phyloP scores from a whole-genome alignment of 495 filamentous ascomycete genomes.

The Collariella sp. region DNA sequence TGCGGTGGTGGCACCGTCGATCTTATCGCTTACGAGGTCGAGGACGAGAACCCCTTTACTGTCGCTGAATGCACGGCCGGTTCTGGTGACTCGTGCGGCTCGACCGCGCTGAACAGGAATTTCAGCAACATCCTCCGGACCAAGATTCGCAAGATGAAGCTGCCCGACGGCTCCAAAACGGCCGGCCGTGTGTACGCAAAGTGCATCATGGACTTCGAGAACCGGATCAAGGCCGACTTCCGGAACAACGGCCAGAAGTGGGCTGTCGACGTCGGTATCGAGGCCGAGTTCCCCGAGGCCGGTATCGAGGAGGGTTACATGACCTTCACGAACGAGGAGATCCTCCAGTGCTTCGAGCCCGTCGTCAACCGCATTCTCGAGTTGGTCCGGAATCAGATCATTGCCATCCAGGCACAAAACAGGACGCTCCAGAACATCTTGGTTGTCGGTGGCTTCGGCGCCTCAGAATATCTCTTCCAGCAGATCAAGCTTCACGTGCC shows the following conservation, averaged over 20 bases:
- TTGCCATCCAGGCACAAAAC: slow-evolving; percentile 70
- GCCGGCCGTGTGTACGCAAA: slow-evolving; percentile 68
- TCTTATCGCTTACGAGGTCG: slow-evolving; percentile 69
- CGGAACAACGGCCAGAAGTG: slow-evolving; percentile 73
- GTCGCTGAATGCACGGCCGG: slow-evolving; percentile 68
- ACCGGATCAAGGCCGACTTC: slow-evolving; percentile 72
- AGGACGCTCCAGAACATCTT: slow-evolving; percentile 63
- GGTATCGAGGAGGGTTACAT: slow-evolving; percentile 73
- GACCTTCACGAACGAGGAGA: slow-evolving; percentile 76
- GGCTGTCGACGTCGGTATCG: slow-evolving; percentile 69
- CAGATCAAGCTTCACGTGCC: slow-evolving; percentile 75
- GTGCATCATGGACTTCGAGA: slow-evolving; percentile 76
- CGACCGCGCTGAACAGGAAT: slow-evolving; percentile 64
- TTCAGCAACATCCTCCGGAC: slow-evolving; percentile 67
- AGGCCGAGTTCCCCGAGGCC: slow-evolving; percentile 67
- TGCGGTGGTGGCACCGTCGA: slow-evolving; percentile 70
- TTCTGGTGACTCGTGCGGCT: slow-evolving; percentile 67
- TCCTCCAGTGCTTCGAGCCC: slow-evolving; percentile 69
- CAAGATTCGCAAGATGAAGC: slow-evolving; percentile 72
- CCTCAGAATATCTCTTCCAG: slow-evolving; percentile 71
- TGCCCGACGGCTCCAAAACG: slow-evolving; percentile 65
- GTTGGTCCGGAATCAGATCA: slow-evolving; percentile 67
- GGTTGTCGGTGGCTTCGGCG: slow-evolving; percentile 66
- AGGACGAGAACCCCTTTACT: slow-evolving; percentile 66
- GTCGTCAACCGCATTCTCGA: slow-evolving; percentile 67